phyloP scores from a whole-genome alignment of 1,284 basidiomycete species.

The Cystobasidiaceae sp. region DNA sequence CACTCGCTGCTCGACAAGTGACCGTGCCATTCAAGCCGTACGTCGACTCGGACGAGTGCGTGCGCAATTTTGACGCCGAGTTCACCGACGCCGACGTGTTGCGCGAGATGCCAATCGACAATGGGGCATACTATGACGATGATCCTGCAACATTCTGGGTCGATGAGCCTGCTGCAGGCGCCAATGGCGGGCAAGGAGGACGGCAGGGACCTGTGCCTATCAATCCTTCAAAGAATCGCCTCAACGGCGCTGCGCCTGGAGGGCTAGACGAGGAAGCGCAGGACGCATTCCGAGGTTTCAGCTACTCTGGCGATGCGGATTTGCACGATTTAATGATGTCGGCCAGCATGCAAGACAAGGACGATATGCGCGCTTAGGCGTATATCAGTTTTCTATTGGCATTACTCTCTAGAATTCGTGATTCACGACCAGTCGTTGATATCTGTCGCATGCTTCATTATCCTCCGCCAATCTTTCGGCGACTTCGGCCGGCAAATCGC shows the following conservation, averaged over 20 bases:
- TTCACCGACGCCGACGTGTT: constrained; percentile 84
- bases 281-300: constrained; percentile 45
- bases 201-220: constrained; percentile 51
- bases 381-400: too few relatives aligned
- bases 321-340: constrained; percentile 28
- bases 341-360: constrained; percentile 18
- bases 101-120: constrained; percentile 55
- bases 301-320: constrained; percentile 41
- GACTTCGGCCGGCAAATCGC: too few relatives aligned
- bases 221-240: constrained; percentile 36
- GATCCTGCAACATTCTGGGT: constrained; percentile 39
- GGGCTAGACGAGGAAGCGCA: constrained; percentile 50
- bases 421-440: too few relatives aligned
- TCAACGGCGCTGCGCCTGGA: too few relatives aligned
- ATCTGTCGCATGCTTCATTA: too few relatives aligned
- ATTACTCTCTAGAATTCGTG: too few relatives aligned
- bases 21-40: constrained; percentile 97
- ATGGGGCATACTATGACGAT: constrained; percentile 58
- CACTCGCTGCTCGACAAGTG: constrained; percentile 79
- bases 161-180: constrained; percentile 42
- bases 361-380: constrained; percentile 17
- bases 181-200: constrained; percentile 47
- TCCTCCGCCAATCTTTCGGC: too few relatives aligned
- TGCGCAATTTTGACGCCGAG: constrained; percentile 96
- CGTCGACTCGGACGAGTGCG: constrained; percentile 96